A percentile compares a stretch with the other conserved stretches of the same genome.
Evolutionary conservation across 257 asterid genomes (phyloP).

Genomic region (Plantago ovata): DNA sequence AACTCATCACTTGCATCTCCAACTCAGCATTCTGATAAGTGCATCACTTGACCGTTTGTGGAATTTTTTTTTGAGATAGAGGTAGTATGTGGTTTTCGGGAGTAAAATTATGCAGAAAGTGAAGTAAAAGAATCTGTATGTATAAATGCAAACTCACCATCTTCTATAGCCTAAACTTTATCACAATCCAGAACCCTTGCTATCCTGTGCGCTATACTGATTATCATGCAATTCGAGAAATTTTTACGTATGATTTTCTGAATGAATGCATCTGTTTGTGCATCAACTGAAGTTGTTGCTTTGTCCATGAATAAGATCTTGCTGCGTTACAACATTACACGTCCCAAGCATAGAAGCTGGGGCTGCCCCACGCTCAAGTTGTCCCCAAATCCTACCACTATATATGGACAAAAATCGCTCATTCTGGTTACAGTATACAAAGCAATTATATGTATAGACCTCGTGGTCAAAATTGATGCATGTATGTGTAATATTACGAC

Average conservation of each 20-base stretch:
- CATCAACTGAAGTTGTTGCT: conserved; percentile 88
- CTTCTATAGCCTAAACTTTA: conserved; percentile 55
- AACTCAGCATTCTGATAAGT: too few relatives aligned
- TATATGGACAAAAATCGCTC: too few relatives aligned
- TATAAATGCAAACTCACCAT: too few relatives aligned
- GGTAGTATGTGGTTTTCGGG: too few relatives aligned
- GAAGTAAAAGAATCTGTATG: too few relatives aligned
- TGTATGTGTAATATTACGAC: not conserved
- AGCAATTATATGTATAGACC: too few relatives aligned
- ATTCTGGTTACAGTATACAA: too few relatives aligned
- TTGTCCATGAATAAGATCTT: conserved; percentile 66
- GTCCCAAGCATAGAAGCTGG: conserved; percentile 72
- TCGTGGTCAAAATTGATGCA: not conserved
- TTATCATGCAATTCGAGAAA: conserved; percentile 52
- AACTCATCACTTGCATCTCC: too few relatives aligned
- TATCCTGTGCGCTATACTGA: conserved; percentile 78
- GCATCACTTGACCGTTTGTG: too few relatives aligned
- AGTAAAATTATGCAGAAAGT: too few relatives aligned
- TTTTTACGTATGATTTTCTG: conserved; percentile 61
- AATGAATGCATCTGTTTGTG: conserved; percentile 66
- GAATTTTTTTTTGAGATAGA: too few relatives aligned
- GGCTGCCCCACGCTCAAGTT: conserved; percentile 87
- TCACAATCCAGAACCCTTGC: conserved; percentile 74
- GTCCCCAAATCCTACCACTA: conserved; percentile 64
- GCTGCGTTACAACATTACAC: conserved; percentile 65